phyloP scores from a whole-genome alignment of 2,329 filamentous ascomycete species.

The Hymenoscyphus fraxineus region DNA sequence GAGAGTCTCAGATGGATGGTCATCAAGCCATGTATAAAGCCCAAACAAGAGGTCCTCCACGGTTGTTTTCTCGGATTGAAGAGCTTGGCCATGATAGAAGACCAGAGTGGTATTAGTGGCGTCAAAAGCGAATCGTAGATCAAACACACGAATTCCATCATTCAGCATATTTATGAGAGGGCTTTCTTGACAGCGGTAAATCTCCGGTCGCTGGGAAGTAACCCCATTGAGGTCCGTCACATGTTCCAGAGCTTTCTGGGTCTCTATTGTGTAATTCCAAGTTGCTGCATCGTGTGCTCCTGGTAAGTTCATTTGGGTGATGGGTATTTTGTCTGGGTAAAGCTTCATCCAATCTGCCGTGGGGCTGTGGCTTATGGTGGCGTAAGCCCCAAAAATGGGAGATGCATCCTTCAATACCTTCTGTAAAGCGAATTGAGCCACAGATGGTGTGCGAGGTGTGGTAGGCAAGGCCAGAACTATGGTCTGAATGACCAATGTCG shows the following conservation, averaged over 20 bases:
- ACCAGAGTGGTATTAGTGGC: conserved; percentile 42
- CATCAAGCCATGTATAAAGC: conserved; percentile 47
- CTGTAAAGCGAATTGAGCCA: conserved; percentile 38
- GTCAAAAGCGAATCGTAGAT: conserved; percentile 48
- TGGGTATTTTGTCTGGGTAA: conserved; percentile 40
- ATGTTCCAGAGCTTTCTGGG: conserved; percentile 39
- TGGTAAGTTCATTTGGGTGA: conserved; percentile 48
- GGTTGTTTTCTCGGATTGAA: conserved; percentile 42
- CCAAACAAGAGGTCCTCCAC: conserved; percentile 44
- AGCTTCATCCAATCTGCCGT: conserved; percentile 45
- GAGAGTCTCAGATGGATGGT: conserved; percentile 43
- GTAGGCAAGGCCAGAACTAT: background rate
- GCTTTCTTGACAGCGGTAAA: conserved; percentile 43
- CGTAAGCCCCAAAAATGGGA: conserved; percentile 42
- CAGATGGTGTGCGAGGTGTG: background rate
- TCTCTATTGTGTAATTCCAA: conserved; percentile 47
- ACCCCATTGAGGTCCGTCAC: conserved; percentile 40
- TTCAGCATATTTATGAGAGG: conserved; percentile 41
- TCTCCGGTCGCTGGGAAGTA: conserved; percentile 29
- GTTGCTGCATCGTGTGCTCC: conserved; percentile 49
- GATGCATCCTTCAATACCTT: conserved; percentile 42
- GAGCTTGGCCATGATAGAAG: conserved; percentile 46
- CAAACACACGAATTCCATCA: conserved; percentile 47
- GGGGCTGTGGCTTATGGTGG: conserved; percentile 4
- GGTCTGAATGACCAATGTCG: background rate